Conservation (phyloP, 257 asterid genomes). For the Scutellaria minor region DNA sequence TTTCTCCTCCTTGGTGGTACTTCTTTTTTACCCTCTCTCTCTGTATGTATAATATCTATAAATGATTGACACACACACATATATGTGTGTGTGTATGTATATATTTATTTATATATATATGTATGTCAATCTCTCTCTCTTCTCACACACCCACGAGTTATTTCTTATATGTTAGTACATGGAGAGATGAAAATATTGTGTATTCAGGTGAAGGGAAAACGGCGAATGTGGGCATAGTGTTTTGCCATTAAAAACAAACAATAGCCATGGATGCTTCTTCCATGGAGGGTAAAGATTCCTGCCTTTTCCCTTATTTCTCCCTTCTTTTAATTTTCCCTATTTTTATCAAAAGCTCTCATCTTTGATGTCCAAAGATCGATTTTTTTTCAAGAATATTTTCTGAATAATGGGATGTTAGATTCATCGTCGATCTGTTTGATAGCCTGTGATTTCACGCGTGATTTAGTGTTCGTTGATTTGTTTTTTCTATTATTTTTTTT, state of each 20-base stretch:
- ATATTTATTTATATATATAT: background rate
- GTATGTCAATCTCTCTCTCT: background rate
- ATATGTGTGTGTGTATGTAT: no score
- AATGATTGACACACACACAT: no score
- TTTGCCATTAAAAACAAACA: constrained; percentile 25
- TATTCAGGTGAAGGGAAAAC: constrained; percentile 39
- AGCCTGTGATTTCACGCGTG: constrained; percentile 37
- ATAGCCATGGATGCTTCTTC: constrained; percentile 54
- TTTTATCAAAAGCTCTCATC: constrained; percentile 25
- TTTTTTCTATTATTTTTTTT: constrained; percentile 1
- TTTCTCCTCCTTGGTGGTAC: constrained; percentile 50
- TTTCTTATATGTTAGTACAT: constrained; percentile 28
- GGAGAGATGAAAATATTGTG: constrained; percentile 31
- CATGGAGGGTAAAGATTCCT: constrained; percentile 51
- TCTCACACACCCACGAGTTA: constrained; percentile 22
- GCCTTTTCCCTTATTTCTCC: constrained; percentile 7
- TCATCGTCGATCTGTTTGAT: constrained; percentile 52
- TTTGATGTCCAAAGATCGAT: constrained; percentile 30
- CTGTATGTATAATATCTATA: background rate
- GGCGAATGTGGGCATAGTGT: constrained; percentile 45
- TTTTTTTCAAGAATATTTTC: constrained; percentile 30
- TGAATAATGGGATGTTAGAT: constrained; percentile 40
- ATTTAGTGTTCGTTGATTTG: constrained; percentile 36
- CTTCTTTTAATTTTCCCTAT: constrained; percentile 1
- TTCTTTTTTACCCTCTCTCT: constrained; percentile 33